Base-by-base conservation (phyloP, 1,284 basidiomycete species). In the Ganoderma sinense region DNA sequence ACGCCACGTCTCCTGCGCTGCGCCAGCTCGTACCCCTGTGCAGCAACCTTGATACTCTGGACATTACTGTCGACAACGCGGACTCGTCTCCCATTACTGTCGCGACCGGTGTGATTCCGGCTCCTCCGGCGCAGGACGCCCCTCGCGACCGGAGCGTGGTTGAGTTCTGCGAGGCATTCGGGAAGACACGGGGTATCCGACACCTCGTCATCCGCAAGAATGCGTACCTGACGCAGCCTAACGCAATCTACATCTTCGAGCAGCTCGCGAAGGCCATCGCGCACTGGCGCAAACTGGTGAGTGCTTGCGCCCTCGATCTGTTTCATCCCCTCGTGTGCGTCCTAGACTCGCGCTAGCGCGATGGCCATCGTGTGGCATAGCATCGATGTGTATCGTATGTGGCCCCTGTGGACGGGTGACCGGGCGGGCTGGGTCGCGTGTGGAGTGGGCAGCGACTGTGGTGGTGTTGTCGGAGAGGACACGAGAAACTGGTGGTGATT, bases 141-240 rank as follows among this genome's bases (percentile, higher is more conserved):
- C 53, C 53, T 18, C 68, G 71, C 45, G 67, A 82, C 51, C 70
- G 55, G 39, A 64, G 70, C 20, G 79, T 82, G 0, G 75, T 82
- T 41, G 78, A 78, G n/a, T 86, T 88, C 65, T 85, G 82, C 68
- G 69, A 75, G 26, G 82, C 82, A 2, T 80, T 90, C 56, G 70
- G 75, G 45, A 70, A 71, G 16, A 74, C 85, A 41, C 71, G 72
- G 7, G 66, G 65, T 10, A 69, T 87, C 45, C 79, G 80, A 51
- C 84, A 85, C 73, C 77, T 90, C 61, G 83, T 84, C 40, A 75
- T 90, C 64, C 83, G 86, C 60, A 90, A 89, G 76, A 80, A 81
- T 40, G 83, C 85, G 2, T 90, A 89, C 75, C 82, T 89, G 53
- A 88, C 87, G 10, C 84, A 85, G 61, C 79, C 83, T 0, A 82